These are phyloP conservation scores for Aspergillus hortae DNA, from an alignment of 2,329 filamentous ascomycete genomes.

Conservation along the genomic window DNA sequence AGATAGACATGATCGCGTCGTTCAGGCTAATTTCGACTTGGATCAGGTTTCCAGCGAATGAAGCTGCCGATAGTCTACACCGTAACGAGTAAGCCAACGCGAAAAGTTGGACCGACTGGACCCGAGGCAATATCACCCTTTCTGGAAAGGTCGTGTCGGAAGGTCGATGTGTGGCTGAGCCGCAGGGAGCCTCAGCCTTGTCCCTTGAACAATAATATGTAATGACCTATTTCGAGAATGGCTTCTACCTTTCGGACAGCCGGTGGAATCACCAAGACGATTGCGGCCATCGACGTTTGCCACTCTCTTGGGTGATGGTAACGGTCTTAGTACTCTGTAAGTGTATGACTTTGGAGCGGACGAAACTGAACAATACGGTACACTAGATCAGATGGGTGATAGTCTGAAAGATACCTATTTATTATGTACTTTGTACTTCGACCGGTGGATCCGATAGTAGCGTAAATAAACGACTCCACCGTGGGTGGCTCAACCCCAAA, in stretches of 20 bases:
- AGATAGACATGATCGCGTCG: not conserved
- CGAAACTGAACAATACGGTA: constrained; percentile 6
- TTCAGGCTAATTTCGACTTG: not conserved
- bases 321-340: not conserved
- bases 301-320: not conserved
- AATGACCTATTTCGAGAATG: not conserved
- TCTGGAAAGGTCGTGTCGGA: constrained; percentile 18
- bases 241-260: constrained; percentile 10
- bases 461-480: constrained; percentile 23
- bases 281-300: not conserved
- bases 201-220: no score
- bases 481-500: constrained; percentile 12
- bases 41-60: constrained; percentile 4
- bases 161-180: constrained; percentile 11
- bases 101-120: constrained; percentile 11
- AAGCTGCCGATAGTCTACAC: constrained; percentile 2
- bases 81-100: constrained; percentile 14
- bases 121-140: constrained; percentile 21
- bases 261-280: constrained; percentile 1
- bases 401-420: constrained; percentile 5
- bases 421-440: no score
- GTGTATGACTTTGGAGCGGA: not conserved
- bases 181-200: constrained; percentile 27
- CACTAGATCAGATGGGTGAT: constrained; percentile 1
- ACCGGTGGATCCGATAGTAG: constrained; percentile 17